Evolutionary conservation across 2,329 filamentous ascomycete genomes (phyloP).

Genomic region (Botrytis sinoallii): DNA sequence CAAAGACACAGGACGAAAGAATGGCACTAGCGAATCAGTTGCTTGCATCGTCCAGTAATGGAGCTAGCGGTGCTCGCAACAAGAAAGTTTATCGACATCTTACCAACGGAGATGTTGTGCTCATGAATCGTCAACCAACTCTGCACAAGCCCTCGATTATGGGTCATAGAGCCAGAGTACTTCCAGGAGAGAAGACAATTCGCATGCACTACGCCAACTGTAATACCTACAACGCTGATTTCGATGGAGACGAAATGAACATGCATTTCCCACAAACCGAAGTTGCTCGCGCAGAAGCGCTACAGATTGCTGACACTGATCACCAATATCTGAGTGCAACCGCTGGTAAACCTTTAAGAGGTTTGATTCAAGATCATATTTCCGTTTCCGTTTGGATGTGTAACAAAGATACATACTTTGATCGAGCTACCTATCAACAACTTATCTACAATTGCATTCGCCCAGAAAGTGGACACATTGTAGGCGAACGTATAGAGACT

Average conservation of each 20-base stretch:
- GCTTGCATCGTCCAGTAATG: slow-evolving; percentile 75
- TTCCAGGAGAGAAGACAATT: slow-evolving; percentile 93
- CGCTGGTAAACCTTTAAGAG: slow-evolving; percentile 86
- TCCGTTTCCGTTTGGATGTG: slow-evolving; percentile 91
- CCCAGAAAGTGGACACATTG: slow-evolving; percentile 85
- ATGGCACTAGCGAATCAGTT: slow-evolving; percentile 89
- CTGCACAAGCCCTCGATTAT: slow-evolving; percentile 99
- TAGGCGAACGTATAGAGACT: slow-evolving; percentile 76
- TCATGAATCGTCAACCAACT: slow-evolving; percentile 98
- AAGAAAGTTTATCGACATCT: slow-evolving; percentile 98
- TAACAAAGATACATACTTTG: slow-evolving; percentile 88
- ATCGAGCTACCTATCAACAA: slow-evolving; percentile 83
- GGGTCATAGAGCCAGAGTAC: slow-evolving; percentile 88
- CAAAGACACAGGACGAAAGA: slow-evolving; percentile 84
- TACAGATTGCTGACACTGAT: slow-evolving; percentile 92
- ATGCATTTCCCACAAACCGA: slow-evolving; percentile 99
- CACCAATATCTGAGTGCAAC: slow-evolving; percentile 96
- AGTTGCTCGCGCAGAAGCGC: slow-evolving; percentile 84
- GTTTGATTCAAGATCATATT: slow-evolving; percentile 97
- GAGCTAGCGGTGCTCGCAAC: slow-evolving; percentile 71
- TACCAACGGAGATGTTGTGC: slow-evolving; percentile 91
- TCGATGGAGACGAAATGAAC: slow-evolving; percentile 99
- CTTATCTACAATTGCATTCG: slow-evolving; percentile 87
- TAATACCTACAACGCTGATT: slow-evolving; percentile 99
- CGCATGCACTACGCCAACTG: slow-evolving; percentile 99